These are phyloP conservation scores for Circinella minor DNA, from an alignment of 371 early-diverging fungal species.

Conservation along the genomic window DNA sequence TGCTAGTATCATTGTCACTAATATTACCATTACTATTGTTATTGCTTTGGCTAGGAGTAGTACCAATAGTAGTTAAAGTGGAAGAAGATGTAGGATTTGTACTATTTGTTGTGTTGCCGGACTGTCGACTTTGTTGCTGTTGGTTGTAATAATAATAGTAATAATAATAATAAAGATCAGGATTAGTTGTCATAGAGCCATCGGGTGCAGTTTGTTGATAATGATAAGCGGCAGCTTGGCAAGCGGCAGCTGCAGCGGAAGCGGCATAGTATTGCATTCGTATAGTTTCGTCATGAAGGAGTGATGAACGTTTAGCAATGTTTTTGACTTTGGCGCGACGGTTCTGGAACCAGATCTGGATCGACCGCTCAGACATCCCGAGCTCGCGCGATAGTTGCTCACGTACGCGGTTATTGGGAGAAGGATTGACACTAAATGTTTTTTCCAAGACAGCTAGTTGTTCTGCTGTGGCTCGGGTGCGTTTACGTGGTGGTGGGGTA, in stretches of 20 bases:
- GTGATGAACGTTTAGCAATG: slow-evolving; percentile 58
- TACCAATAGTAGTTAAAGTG: not conserved
- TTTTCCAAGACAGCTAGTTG: slow-evolving; percentile 76
- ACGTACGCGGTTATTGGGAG: slow-evolving; percentile 83
- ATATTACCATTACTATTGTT: slow-evolving; percentile 6
- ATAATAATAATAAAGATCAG: slow-evolving; percentile 51
- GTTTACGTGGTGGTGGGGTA: slow-evolving; percentile 53
- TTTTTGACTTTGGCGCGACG: slow-evolving; percentile 92
- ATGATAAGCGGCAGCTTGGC: slow-evolving; percentile 43
- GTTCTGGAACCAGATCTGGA: slow-evolving; percentile 99
- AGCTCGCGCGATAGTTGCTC: slow-evolving; percentile 85
- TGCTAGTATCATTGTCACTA: not conserved
- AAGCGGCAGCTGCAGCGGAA: slow-evolving; percentile 48
- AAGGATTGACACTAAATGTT: slow-evolving; percentile 70
- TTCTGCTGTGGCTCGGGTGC: slow-evolving; percentile 75
- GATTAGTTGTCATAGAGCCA: slow-evolving; percentile 28
- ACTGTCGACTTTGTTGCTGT: slow-evolving; percentile 33
- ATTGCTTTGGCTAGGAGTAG: not conserved
- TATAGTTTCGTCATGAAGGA: slow-evolving; percentile 56
- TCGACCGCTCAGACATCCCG: slow-evolving; percentile 87
- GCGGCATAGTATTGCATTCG: slow-evolving; percentile 51
- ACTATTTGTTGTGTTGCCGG: not conserved
- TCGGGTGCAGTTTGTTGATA: slow-evolving; percentile 41
- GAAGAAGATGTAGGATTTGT: too few relatives aligned
- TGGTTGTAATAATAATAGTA: slow-evolving; percentile 55